Base-by-base conservation (phyloP, 768 basidiomycete species). In the Tephrocybe rancida region DNA sequence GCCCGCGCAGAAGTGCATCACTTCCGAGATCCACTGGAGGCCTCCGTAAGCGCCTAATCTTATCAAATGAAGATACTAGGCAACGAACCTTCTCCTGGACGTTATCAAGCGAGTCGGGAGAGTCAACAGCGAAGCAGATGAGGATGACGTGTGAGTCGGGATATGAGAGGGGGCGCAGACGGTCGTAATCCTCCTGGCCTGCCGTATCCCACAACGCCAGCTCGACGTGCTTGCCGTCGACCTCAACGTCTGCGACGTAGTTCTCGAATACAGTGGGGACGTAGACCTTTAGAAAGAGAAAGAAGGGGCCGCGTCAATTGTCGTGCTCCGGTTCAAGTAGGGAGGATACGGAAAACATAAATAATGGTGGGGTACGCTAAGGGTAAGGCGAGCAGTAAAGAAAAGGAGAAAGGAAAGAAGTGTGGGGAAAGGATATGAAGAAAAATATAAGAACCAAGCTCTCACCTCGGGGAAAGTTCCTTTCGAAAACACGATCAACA, bases 71-170 rank as follows among this genome's bases (percentile, higher is more conserved):
- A 21, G 47, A 30, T 39, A 54, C 11, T 29, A 39, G 27, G 26
- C 9, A 38, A 79, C 85, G 55, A 37, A 91, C 97, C 91, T 98
- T 98, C 80, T 99, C 97, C 80, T 98, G 95, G 26, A 99, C 97
- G 85, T 99, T 99, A 76, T 97, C 97, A 60, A 99, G 81, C 44
- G 95, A 98, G 72, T 98, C 95, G 29, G 95, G 95, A 48, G 91
- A 94, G 80, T 99, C 97, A 62, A 98, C 87, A 38, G 97, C 95
- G 72, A 97, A 99, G 73, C 96, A 98, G 75, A 99, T 97, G 62
- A 98, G 85, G 77, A 99, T 98, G 73, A 99, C 95, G 70, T 99
- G 95, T n/a, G 94, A 95, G 77, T 98, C 96, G 52, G 96, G 96
- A 76, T 99, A 99, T 64, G 90, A 92, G 68, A 99, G 85, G 56